Percentiles rank a stretch among this genome's conserved stretches.
These are phyloP conservation scores for Gentiana dahurica DNA, from an alignment of 257 asterid species.

Conservation along the genomic window DNA sequence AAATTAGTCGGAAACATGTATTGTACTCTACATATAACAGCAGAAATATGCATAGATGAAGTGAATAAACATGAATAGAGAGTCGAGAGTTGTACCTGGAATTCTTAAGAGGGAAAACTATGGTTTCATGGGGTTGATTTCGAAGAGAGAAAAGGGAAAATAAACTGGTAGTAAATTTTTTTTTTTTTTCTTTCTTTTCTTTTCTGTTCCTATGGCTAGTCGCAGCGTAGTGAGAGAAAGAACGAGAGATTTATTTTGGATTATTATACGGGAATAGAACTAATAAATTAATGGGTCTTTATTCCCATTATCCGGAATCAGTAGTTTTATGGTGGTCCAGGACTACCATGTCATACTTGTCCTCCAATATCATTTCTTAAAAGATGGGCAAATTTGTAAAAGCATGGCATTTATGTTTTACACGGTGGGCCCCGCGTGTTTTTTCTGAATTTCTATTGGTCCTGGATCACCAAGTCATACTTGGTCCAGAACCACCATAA, in stretches of 20 bases:
- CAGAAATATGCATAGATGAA: background rate
- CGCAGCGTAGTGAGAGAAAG: constrained; percentile 18
- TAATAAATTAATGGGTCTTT: no score
- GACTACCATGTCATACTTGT: no score
- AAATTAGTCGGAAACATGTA: constrained; percentile 5
- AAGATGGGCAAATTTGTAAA: no score
- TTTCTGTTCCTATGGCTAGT: constrained; percentile 3
- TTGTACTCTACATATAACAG: constrained; percentile 5
- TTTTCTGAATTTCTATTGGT: no score
- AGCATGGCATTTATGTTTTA: no score
- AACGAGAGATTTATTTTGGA: background rate
- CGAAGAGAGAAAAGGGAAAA: constrained; percentile 16
- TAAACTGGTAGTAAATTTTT: constrained; percentile 11
- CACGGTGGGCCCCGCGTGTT: no score
- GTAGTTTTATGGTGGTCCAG: no score
- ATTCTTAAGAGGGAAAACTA: constrained; percentile 10
- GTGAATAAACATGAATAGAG: background rate
- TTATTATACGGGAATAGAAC: no score
- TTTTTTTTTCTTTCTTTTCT: background rate
- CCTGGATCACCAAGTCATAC: no score
- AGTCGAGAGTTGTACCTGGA: constrained; percentile 12
- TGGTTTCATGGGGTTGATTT: constrained; percentile 24
- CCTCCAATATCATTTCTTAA: no score
- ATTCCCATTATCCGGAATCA: no score
- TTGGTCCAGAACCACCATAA: no score